These are phyloP conservation scores for Dichotomopilus funicola DNA, from an alignment of 2,329 filamentous ascomycete genomes.

Conservation along the genomic window DNA sequence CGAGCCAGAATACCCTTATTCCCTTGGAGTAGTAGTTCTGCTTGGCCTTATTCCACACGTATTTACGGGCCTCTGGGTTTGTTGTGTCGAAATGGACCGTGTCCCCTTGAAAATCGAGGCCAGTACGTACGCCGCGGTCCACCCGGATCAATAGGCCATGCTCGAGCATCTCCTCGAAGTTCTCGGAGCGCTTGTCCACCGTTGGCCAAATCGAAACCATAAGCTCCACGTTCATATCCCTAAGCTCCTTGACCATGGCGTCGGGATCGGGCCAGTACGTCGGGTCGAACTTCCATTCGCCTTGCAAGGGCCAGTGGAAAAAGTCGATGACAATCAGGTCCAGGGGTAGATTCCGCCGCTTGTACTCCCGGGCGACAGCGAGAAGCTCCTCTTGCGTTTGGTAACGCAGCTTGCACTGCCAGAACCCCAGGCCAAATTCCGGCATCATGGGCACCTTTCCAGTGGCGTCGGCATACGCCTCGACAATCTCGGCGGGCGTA, in stretches of 20 bases:
- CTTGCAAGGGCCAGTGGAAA: constrained; percentile 6
- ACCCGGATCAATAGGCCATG: not conserved
- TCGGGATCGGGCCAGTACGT: constrained; percentile 9
- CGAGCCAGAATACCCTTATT: constrained; percentile 8
- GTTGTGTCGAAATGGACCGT: constrained; percentile 8
- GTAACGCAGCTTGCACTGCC: constrained; percentile 10
- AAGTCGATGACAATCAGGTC: constrained; percentile 4
- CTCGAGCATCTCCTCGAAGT: constrained; percentile 10
- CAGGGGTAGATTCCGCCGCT: constrained; percentile 1
- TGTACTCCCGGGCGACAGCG: constrained; percentile 4
- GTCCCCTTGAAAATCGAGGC: constrained; percentile 6
- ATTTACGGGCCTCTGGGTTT: not conserved
- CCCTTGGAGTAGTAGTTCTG: constrained; percentile 10
- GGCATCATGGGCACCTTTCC: constrained; percentile 7
- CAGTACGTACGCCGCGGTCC: constrained; percentile 1
- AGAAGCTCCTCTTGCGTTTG: constrained; percentile 10
- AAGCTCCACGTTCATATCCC: constrained; percentile 5
- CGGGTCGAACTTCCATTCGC: constrained; percentile 5
- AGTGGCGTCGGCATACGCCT: constrained; percentile 1
- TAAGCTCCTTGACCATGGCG: constrained; percentile 7
- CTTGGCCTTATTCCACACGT: constrained; percentile 4
- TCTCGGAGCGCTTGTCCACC: constrained; percentile 8
- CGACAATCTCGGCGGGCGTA: not conserved
- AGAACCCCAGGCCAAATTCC: constrained; percentile 5
- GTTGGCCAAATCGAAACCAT: constrained; percentile 13